Evolutionary conservation across 108 stramenopile species (phyloP).

Genomic region (Skeletonema potamos): DNA sequence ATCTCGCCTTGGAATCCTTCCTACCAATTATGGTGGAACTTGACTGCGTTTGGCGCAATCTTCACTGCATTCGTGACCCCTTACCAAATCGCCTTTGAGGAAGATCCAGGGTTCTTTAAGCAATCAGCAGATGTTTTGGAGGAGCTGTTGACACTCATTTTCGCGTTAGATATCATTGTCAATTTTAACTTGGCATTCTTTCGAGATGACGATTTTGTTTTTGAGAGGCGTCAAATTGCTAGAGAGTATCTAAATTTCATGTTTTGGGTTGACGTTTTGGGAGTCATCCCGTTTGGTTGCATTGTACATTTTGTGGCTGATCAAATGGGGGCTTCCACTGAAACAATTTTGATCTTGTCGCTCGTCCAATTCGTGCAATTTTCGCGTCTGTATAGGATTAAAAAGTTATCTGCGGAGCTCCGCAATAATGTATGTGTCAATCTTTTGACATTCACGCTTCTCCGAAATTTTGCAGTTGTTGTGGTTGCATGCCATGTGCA

Average conservation of each 20-base stretch:
- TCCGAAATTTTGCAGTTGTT: slow-evolving; percentile 47
- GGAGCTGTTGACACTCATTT: slow-evolving; percentile 39
- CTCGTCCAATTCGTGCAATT: slow-evolving; percentile 37
- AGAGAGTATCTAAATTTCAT: slow-evolving; percentile 36
- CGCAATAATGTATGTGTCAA: slow-evolving; percentile 43
- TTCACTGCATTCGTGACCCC: slow-evolving; percentile 56
- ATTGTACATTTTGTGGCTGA: slow-evolving; percentile 4
- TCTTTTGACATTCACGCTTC: slow-evolving; percentile 41
- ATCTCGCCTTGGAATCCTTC: slow-evolving; percentile 45
- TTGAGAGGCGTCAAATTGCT: slow-evolving; percentile 37
- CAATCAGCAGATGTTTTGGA: slow-evolving; percentile 42
- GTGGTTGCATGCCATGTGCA: slow-evolving; percentile 28
- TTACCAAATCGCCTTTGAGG: slow-evolving; percentile 51
- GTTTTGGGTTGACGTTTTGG: slow-evolving; percentile 39
- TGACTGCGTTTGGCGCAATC: slow-evolving; percentile 49
- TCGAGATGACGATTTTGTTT: slow-evolving; percentile 38
- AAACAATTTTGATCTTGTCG: slow-evolving; percentile 18
- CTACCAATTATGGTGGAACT: slow-evolving; percentile 55
- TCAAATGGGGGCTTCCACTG: slow-evolving; percentile 7
- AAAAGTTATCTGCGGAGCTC: slow-evolving; percentile 36
- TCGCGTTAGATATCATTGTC: slow-evolving; percentile 56
- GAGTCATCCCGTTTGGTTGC: slow-evolving; percentile 31
- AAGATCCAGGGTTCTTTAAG: slow-evolving; percentile 23
- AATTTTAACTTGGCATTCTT: slow-evolving; percentile 59
- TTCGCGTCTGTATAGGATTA: slow-evolving; percentile 40